Conservation (phyloP, 192 early-diverging fungal genomes). For the Backusella luteola region DNA sequence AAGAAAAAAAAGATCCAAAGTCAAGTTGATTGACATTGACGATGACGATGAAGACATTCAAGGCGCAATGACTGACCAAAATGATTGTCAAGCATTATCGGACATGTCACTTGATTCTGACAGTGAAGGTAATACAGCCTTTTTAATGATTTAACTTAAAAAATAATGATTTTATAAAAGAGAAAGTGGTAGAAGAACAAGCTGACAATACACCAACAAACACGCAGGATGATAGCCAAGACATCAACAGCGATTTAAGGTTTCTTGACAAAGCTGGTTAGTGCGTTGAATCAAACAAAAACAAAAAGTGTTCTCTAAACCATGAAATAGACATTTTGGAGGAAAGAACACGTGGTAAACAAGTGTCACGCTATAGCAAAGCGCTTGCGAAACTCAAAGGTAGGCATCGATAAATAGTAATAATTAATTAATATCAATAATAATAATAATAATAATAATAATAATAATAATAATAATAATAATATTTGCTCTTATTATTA, state of each 20-base stretch:
- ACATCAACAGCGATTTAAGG: background rate
- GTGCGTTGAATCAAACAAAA: background rate
- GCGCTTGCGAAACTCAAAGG: conserved; percentile 3
- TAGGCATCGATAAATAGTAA: background rate
- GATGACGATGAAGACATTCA: background rate
- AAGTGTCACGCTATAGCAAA: conserved; percentile 8
- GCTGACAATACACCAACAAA: background rate
- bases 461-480: background rate
- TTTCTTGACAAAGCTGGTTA: conserved; percentile 10
- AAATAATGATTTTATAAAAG: background rate
- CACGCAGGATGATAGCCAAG: background rate
- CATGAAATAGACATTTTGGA: background rate
- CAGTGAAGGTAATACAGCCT: background rate
- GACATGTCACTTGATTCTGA: conserved; percentile 4
- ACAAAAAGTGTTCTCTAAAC: background rate
- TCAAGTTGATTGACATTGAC: background rate
- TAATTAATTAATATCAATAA: no score
- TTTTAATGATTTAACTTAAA: background rate
- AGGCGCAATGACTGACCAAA: background rate
- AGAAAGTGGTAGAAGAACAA: background rate
- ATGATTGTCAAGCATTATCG: background rate
- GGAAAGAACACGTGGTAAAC: conserved; percentile 11
- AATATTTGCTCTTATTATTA: no score
- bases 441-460: background rate
- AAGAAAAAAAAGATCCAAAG: background rate